Evolutionary conservation across 2,329 filamentous ascomycete genomes (phyloP).

Genomic region (Hirsutella rhossiliensis): DNA sequence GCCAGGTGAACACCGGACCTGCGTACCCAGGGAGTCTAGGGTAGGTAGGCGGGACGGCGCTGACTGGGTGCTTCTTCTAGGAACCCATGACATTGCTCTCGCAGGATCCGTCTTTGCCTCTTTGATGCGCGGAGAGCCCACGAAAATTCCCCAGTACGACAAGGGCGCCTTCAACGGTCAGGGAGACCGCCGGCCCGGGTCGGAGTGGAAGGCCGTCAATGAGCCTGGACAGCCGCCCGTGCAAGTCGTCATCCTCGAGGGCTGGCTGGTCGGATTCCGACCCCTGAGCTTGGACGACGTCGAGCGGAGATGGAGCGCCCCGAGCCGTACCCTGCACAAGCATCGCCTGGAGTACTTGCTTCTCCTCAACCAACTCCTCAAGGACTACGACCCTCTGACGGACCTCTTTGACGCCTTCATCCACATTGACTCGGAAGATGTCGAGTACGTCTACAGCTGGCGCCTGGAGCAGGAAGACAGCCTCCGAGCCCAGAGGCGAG

Average conservation of each 20-base stretch:
- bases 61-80: conserved; percentile 9
- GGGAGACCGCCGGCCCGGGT: conserved; percentile 58
- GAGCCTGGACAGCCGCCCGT: conserved; percentile 33
- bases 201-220: conserved; percentile 49
- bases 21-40: background rate
- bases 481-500: conserved; percentile 51
- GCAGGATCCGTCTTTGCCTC: conserved; percentile 47
- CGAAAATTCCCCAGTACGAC: conserved; percentile 64
- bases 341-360: conserved; percentile 37
- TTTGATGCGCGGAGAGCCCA: conserved; percentile 38
- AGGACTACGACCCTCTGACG: conserved; percentile 35
- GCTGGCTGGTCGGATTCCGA: conserved; percentile 83
- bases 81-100: conserved; percentile 63
- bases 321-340: conserved; percentile 33
- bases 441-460: conserved; percentile 73
- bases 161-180: conserved; percentile 66
- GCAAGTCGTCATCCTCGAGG: conserved; percentile 69
- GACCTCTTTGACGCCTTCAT: conserved; percentile 41
- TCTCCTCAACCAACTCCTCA: conserved; percentile 36
- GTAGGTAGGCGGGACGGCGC: background rate
- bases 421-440: conserved; percentile 57
- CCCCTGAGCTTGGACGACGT: conserved; percentile 40
- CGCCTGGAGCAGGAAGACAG: conserved; percentile 67
- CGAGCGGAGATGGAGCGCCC: conserved; percentile 37
- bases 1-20: conserved; percentile 38